Evolutionary conservation across 140 eudicot genomes (phyloP).

Genomic region (Ambrosia hybrid): DNA sequence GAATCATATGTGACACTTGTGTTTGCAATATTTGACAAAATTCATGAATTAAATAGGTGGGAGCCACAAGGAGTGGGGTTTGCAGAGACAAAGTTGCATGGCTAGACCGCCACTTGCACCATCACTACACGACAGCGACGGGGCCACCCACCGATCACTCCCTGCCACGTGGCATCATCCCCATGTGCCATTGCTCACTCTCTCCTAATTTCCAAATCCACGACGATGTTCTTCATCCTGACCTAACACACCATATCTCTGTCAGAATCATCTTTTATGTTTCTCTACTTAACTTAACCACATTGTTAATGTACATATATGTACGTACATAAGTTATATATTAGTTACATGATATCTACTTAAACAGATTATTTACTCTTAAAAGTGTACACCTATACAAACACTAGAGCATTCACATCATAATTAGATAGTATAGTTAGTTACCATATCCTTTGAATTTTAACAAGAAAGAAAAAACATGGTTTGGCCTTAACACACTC

Average conservation of each 20-base stretch:
- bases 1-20: background rate
- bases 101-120: slow-evolving; percentile 63
- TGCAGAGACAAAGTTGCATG: slow-evolving; percentile 52
- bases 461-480: too few species aligned
- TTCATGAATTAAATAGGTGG: slow-evolving; percentile 18
- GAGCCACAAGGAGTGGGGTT: slow-evolving; percentile 43
- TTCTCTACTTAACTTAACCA: background rate
- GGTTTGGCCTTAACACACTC: too few species aligned
- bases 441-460: too few species aligned
- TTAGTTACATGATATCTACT: background rate
- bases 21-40: too few species aligned
- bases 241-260: slow-evolving; percentile 13
- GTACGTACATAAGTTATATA: too few species aligned
- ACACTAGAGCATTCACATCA: too few species aligned
- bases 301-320: background rate
- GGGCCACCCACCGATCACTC: slow-evolving; percentile 24
- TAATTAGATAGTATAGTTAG: too few species aligned
- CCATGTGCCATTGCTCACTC: slow-evolving; percentile 41
- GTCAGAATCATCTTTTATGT: slow-evolving; percentile 20
- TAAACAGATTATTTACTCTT: too few species aligned
- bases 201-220: background rate
- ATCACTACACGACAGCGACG: slow-evolving; percentile 38
- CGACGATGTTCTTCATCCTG: slow-evolving; percentile 6
- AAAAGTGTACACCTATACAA: too few species aligned
- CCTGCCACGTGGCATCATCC: slow-evolving; percentile 45